Evolutionary conservation across 2,329 filamentous ascomycete species (phyloP).

Genomic region (Sclerotinia trifoliorum): DNA sequence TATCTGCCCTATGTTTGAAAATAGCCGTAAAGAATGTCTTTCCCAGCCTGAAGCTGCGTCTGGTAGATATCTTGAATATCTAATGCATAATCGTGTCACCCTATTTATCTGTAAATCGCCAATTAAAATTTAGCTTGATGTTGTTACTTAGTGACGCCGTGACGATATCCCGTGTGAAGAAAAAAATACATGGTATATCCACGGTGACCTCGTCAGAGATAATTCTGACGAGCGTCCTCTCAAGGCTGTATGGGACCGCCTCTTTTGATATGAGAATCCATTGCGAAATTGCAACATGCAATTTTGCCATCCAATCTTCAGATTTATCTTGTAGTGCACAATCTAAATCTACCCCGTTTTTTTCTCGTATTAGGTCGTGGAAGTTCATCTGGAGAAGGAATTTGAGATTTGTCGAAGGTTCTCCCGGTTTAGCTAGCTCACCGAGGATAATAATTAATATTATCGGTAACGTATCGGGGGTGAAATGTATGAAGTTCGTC

Average conservation of each 20-base stretch:
- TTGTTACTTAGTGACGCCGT: neutral
- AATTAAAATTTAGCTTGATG: neutral
- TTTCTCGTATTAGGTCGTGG: neutral
- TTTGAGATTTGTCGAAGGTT: neutral
- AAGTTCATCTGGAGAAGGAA: neutral
- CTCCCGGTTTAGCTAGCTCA: rapidly evolving
- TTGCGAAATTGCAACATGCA: rapidly evolving
- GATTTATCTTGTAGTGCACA: neutral
- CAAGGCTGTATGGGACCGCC: rapidly evolving
- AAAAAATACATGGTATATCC: too few species aligned
- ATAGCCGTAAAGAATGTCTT: too few species aligned
- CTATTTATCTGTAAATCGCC: neutral
- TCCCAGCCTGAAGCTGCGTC: too few species aligned
- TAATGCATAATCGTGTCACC: neutral
- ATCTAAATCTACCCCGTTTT: neutral
- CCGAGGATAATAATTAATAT: neutral
- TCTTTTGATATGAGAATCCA: neutral
- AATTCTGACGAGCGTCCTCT: neutral
- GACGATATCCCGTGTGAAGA: neutral
- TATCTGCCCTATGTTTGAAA: neutral
- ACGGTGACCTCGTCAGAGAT: too few species aligned
- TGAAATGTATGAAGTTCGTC: neutral
- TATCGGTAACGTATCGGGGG: neutral
- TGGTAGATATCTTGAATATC: too few species aligned
- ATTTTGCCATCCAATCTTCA: neutral